Conservation (phyloP, 805 yeast species). For the Lachancea mirantina region DNA sequence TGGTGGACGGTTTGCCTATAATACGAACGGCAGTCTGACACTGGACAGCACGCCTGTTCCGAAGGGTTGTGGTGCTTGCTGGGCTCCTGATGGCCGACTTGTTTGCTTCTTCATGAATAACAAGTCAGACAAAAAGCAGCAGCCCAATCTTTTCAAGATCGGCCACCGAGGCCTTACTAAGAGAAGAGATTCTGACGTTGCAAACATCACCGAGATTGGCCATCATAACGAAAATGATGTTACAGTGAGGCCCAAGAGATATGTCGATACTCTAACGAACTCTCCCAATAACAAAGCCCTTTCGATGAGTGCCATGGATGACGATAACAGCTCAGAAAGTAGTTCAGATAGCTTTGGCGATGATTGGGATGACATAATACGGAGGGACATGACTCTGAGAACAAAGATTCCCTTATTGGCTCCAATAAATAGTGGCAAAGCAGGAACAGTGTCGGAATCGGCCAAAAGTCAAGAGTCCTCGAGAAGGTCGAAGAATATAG, state of each 20-base stretch:
- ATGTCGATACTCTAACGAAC: conserved; percentile 25
- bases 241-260: conserved; percentile 26
- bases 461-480: conserved; percentile 22
- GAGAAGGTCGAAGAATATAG: conserved; percentile 43
- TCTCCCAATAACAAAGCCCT: conserved; percentile 9
- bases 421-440: conserved; percentile 22
- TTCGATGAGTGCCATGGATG: conserved; percentile 13
- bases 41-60: conserved; percentile 86
- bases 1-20: conserved; percentile 7
- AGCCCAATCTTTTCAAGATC: conserved; percentile 27
- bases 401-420: conserved; percentile 42
- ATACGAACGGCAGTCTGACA: conserved; percentile 19
- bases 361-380: conserved; percentile 61
- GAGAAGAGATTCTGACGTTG: conserved; percentile 20
- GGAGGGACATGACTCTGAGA: conserved; percentile 44
- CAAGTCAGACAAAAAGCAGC: conserved; percentile 34
- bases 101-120: conserved; percentile 75
- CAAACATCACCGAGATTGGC: conserved; percentile 4
- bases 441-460: conserved; percentile 21
- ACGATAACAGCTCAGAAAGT: conserved; percentile 24
- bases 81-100: conserved; percentile 73
- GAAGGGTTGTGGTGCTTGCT: conserved; percentile 85
- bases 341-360: conserved; percentile 55
- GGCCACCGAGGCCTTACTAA: conserved; percentile 22
- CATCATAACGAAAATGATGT: conserved; percentile 11